phyloP scores from a whole-genome alignment of 805 yeast genomes.

The Metschnikowia gruessii region DNA sequence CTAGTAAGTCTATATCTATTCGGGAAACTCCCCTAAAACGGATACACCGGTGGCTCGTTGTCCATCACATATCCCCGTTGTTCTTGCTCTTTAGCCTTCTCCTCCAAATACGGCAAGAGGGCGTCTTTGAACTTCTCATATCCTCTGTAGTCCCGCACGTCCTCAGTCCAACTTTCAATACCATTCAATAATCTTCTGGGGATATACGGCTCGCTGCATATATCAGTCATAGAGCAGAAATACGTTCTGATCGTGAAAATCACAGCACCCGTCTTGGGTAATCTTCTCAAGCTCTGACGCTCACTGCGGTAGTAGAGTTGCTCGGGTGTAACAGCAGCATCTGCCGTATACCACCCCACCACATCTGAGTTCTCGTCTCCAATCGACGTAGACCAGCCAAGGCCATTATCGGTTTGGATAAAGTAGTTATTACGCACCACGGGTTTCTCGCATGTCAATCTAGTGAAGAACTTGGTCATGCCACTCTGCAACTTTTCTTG shows the following conservation, averaged over 20 bases:
- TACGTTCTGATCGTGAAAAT: conserved; percentile 64
- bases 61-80: conserved; percentile 37
- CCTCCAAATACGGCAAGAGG: conserved; percentile 52
- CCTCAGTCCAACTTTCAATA: conserved; percentile 56
- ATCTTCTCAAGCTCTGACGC: conserved; percentile 59
- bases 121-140: conserved; percentile 51
- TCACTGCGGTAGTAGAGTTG: conserved; percentile 59
- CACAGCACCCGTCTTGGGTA: conserved; percentile 57
- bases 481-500: conserved; percentile 55
- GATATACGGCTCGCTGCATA: conserved; percentile 57
- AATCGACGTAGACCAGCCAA: conserved; percentile 64
- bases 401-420: conserved; percentile 57
- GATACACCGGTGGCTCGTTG: conserved; percentile 42
- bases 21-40: conserved; percentile 38
- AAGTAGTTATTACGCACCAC: conserved; percentile 68
- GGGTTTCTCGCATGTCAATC: conserved; percentile 57
- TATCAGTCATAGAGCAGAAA: conserved; percentile 51
- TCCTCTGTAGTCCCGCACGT: conserved; percentile 61
- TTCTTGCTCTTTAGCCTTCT: conserved; percentile 49
- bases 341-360: conserved; percentile 67
- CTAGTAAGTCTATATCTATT: background rate
- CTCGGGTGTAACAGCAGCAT: conserved; percentile 43
- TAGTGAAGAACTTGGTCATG: conserved; percentile 62
- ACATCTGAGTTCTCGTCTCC: conserved; percentile 50
- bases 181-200: conserved; percentile 61